Evolutionary conservation across 176 grass and related monocot genomes (phyloP).

Genomic region (sorghum (Sorghum bicolor)): DNA sequence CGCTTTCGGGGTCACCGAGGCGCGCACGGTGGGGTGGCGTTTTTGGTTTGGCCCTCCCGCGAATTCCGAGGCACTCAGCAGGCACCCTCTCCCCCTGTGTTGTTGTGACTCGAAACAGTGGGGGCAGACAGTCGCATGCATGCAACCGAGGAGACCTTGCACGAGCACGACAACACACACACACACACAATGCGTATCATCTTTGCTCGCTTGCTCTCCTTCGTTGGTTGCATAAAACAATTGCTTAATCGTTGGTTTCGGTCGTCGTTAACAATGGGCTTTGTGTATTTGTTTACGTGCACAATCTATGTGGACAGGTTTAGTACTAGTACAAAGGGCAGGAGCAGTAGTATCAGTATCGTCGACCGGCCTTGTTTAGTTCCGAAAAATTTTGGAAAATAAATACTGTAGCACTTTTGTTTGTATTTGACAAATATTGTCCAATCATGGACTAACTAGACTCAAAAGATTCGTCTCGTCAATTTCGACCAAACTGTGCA

Average conservation of each 20-base stretch:
- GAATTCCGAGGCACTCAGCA: conserved; percentile 67
- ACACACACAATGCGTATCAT: background rate
- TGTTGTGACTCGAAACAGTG: conserved; percentile 78
- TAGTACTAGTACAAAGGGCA: background rate
- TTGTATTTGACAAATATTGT: no score
- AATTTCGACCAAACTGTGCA: no score
- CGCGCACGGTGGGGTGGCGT: background rate
- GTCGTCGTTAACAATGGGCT: background rate
- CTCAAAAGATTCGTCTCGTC: no score
- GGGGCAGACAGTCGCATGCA: conserved; percentile 56
- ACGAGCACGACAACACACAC: background rate
- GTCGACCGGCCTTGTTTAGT: no score
- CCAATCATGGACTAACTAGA: no score
- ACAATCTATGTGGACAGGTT: background rate
- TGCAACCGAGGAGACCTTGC: conserved; percentile 14
- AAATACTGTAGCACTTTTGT: no score
- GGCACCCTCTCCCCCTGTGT: background rate
- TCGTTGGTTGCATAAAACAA: conserved; percentile 36
- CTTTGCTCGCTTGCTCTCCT: background rate
- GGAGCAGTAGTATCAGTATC: background rate
- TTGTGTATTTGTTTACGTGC: background rate
- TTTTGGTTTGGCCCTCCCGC: background rate
- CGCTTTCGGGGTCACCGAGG: conserved; percentile 43
- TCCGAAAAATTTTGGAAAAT: no score
- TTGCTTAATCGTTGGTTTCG: background rate